These are phyloP conservation scores for Fusarium nygamai DNA, from an alignment of 2,329 filamentous ascomycete species.

Conservation along the genomic window DNA sequence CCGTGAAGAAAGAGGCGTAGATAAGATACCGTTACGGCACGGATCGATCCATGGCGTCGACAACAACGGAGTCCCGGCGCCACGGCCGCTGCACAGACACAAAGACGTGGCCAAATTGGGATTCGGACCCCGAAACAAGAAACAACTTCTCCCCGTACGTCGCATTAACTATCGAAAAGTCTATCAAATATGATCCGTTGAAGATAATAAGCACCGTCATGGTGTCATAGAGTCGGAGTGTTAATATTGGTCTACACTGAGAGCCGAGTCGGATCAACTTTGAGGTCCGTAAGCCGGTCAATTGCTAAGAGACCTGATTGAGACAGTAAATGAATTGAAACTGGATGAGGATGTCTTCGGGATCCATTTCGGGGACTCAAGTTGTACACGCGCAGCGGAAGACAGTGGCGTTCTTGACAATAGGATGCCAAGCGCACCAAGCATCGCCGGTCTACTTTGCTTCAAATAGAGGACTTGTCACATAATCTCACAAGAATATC, in stretches of 20 bases:
- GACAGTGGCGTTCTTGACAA: background rate
- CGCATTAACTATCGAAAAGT: background rate
- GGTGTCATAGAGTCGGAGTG: too few relatives aligned
- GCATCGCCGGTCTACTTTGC: background rate
- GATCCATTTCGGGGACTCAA: constrained; percentile 11
- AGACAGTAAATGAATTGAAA: fast-evolving
- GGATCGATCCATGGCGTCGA: background rate
- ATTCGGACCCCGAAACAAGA: background rate
- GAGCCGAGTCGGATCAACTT: background rate
- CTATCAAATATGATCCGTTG: background rate
- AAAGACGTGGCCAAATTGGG: background rate
- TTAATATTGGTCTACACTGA: background rate
- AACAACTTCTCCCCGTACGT: fast-evolving
- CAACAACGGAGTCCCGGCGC: background rate
- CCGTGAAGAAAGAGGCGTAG: background rate
- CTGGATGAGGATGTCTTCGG: background rate
- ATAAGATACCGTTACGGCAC: background rate
- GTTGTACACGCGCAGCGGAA: background rate
- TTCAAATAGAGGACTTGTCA: constrained; percentile 5
- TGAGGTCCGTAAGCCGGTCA: too few relatives aligned
- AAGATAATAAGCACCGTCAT: background rate
- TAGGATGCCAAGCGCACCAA: background rate
- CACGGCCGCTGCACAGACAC: background rate
- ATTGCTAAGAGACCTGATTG: background rate
- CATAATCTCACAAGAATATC: background rate